A percentile compares a stretch with the other conserved stretches of the same genome.
Conservation (phyloP, 2,329 filamentous ascomycete genomes). For the Epichloe glyceriae region DNA sequence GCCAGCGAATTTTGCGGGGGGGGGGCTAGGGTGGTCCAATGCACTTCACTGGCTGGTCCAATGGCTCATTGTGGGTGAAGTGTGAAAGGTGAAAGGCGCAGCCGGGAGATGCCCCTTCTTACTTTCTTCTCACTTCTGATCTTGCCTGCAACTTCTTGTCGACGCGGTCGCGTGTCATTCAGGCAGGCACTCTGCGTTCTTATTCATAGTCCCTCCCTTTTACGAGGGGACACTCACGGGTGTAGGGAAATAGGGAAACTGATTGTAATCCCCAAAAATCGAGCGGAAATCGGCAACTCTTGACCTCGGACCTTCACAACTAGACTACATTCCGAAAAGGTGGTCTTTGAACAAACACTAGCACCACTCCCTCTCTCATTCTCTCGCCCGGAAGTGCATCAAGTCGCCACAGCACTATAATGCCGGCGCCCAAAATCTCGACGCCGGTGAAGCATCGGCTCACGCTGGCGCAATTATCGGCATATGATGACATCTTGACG, state of each 20-base stretch:
- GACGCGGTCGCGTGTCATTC: neutral
- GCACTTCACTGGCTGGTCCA: neutral
- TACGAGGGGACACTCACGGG: neutral
- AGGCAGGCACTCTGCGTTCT: neutral
- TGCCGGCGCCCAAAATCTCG: slow-evolving; percentile 25
- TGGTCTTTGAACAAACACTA: neutral
- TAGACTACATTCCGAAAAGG: neutral
- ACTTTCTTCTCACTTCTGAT: slow-evolving; percentile 2
- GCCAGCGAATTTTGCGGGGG: slow-evolving; percentile 15
- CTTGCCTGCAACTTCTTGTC: slow-evolving; percentile 2
- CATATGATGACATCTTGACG: slow-evolving; percentile 91
- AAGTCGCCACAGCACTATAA: slow-evolving; percentile 4
- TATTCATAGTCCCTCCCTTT: neutral
- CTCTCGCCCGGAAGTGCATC: neutral
- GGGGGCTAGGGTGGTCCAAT: slow-evolving; percentile 9
- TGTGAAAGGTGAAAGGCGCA: neutral
- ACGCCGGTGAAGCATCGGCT: slow-evolving; percentile 49
- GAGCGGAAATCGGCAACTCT: too few relatives aligned
- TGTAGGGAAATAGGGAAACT: neutral
- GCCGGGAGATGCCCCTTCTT: slow-evolving; percentile 1
- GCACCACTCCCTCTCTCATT: neutral
- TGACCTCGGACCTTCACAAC: neutral
- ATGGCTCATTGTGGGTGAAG: slow-evolving; percentile 1
- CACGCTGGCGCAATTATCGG: slow-evolving; percentile 74
- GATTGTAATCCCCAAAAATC: neutral